Percentiles rank a stretch among this genome's conserved stretches.
phyloP scores from a whole-genome alignment of 352 stramenopile genomes.

The Globisporangium polare region DNA sequence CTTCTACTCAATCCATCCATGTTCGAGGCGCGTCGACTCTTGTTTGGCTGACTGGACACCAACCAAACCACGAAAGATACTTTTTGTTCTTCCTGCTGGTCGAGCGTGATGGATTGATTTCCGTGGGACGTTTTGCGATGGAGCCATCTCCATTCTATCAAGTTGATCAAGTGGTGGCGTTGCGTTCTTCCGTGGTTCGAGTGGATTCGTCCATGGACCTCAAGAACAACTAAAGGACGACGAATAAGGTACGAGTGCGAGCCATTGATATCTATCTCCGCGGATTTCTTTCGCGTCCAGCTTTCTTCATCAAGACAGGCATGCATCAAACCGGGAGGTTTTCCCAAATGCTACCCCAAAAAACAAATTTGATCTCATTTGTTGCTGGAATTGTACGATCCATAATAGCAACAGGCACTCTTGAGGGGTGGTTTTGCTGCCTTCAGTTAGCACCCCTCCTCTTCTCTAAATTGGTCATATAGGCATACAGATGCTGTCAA shows the following conservation, averaged over 20 bases:
- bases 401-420: too few species aligned
- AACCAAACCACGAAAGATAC: not conserved
- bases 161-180: not conserved
- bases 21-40: not conserved
- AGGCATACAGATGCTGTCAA: not conserved
- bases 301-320: not conserved
- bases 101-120: not conserved
- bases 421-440: too few species aligned
- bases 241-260: not conserved
- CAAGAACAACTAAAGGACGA: not conserved
- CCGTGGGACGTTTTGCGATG: not conserved
- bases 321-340: too few species aligned
- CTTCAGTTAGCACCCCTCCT: not conserved
- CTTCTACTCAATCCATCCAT: not conserved
- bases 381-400: too few species aligned
- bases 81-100: not conserved
- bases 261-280: not conserved
- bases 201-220: not conserved
- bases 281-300: slow-evolving; percentile 8
- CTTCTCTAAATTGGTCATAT: not conserved
- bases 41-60: not conserved
- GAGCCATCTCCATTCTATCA: not conserved
- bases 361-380: too few species aligned
- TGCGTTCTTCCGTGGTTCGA: not conserved
- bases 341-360: too few species aligned